Conservation (phyloP, 225 moss, liverwort and hornwort genomes). For the Bryoerythrophyllum caledonicum region DNA sequence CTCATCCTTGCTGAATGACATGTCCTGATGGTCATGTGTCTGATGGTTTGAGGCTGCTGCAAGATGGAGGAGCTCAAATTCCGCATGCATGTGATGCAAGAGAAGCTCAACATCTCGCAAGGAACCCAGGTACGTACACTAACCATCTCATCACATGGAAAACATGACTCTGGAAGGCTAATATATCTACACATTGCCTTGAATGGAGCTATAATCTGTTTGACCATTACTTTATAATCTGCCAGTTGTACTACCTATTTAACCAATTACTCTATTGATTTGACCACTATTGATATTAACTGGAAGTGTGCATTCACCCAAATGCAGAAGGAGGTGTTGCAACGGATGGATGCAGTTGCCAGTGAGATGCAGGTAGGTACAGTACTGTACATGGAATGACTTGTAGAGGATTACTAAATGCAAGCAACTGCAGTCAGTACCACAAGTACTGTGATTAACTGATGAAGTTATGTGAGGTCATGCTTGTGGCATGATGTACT, state of each 20-base stretch:
- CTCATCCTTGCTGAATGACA: neutral
- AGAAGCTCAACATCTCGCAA: conserved; percentile 31
- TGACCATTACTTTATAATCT: too few species aligned
- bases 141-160: neutral
- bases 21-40: neutral
- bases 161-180: too few species aligned
- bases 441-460: neutral
- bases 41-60: conserved; percentile 19
- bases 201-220: too few species aligned
- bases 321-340: conserved; percentile 28
- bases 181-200: too few species aligned
- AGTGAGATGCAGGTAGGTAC: conserved; percentile 32
- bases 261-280: too few species aligned
- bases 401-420: too few species aligned
- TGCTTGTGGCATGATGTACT: too few species aligned
- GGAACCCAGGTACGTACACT: conserved; percentile 29
- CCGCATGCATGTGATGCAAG: conserved; percentile 29
- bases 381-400: too few species aligned
- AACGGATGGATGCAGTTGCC: conserved; percentile 25
- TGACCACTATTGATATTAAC: too few species aligned
- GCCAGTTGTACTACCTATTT: too few species aligned
- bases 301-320: too few species aligned
- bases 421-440: neutral
- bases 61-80: conserved; percentile 36
- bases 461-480: neutral